Evolutionary conservation across 116 monocot genomes (phyloP).

Genomic region (Trichopus zeylanicus): DNA sequence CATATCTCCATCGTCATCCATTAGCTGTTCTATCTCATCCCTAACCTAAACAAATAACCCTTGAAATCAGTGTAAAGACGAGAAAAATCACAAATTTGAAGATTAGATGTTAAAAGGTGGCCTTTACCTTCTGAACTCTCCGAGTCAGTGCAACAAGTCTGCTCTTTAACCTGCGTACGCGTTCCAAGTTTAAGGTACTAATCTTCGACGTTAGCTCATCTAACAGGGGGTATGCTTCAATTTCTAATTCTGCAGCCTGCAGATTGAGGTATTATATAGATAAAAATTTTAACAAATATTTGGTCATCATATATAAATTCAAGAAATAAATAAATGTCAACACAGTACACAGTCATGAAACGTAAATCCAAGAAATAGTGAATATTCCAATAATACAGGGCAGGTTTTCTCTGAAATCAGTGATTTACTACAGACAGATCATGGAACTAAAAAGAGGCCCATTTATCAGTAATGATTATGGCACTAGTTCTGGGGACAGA

Average conservation of each 20-base stretch:
- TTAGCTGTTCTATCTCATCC: slow-evolving; percentile 99
- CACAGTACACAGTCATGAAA: too few species aligned
- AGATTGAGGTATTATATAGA: background rate
- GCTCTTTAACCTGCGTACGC: slow-evolving; percentile 85
- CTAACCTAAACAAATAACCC: slow-evolving; percentile 50
- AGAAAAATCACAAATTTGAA: background rate
- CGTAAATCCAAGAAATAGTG: too few species aligned
- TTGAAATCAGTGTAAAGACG: background rate
- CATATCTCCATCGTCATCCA: slow-evolving; percentile 99
- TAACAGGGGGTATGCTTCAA: slow-evolving; percentile 95
- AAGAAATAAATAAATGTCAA: too few species aligned
- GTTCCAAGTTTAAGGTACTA: slow-evolving; percentile 88
- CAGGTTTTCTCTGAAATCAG: too few species aligned
- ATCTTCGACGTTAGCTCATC: slow-evolving; percentile 96
- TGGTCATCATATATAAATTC: too few species aligned
- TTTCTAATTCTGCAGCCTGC: slow-evolving; percentile 95
- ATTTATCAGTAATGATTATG: too few species aligned
- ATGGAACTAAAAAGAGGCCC: too few species aligned
- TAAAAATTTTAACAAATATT: too few species aligned
- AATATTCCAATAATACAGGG: too few species aligned
- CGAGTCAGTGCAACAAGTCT: slow-evolving; percentile 91
- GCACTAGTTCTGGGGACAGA: too few species aligned
- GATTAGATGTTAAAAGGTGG: slow-evolving; percentile 1
- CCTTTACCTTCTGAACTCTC: slow-evolving; percentile 84
- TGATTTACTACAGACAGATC: too few species aligned